Evolutionary conservation across 441 rosid species (phyloP).

Genomic region (Biscutella auriculata): DNA sequence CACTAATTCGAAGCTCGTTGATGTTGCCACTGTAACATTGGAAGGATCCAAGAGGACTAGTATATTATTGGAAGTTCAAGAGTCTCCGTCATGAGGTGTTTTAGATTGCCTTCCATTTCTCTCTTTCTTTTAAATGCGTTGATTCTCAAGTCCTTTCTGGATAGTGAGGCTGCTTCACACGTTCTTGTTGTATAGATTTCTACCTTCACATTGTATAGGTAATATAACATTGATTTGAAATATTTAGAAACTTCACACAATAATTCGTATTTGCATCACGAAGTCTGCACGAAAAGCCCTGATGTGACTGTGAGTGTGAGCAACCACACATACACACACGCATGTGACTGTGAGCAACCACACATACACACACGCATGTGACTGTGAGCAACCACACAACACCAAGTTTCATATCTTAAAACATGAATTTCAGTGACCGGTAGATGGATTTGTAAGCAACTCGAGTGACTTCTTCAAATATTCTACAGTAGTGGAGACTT

Average conservation of each 20-base stretch:
- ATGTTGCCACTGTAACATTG: conserved; percentile 39
- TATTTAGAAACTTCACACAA: conserved; percentile 1
- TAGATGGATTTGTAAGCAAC: conserved; percentile 75
- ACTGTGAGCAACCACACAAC: too few species aligned
- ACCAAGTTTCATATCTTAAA: not conserved
- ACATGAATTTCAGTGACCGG: conserved; percentile 33
- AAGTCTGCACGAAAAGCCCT: not conserved
- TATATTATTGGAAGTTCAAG: conserved; percentile 31
- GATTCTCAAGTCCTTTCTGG: not conserved
- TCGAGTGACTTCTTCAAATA: conserved; percentile 71
- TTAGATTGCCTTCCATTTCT: not conserved
- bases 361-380: not conserved
- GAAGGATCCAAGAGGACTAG: conserved; percentile 47
- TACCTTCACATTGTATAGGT: too few species aligned
- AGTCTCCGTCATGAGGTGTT: conserved; percentile 18
- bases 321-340: not conserved
- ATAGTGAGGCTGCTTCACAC: not conserved
- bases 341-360: too few species aligned
- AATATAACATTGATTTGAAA: not conserved
- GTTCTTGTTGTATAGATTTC: too few species aligned
- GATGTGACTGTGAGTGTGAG: not conserved
- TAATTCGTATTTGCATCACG: conserved; percentile 6
- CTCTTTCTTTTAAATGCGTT: not conserved
- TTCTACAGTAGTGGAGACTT: conserved; percentile 70
- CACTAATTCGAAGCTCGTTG: conserved; percentile 34